These are phyloP conservation scores for Eleusine coracana DNA, from an alignment of 176 grass and related monocot genomes.

Conservation along the genomic window DNA sequence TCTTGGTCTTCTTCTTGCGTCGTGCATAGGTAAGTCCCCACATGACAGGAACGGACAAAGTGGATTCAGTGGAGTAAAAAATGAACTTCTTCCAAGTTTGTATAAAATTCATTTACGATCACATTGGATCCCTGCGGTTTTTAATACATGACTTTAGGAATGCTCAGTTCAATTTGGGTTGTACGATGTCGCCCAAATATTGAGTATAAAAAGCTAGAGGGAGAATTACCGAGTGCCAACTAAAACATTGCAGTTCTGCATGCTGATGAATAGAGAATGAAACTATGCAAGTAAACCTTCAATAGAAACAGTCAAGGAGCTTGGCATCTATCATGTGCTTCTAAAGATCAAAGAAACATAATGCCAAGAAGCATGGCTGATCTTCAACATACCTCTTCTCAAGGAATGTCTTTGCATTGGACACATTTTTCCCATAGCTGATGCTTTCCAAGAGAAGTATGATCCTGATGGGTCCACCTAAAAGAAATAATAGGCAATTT, in stretches of 20 bases:
- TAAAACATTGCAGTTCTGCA: neutral
- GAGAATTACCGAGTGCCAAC: neutral
- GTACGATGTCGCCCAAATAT: no score
- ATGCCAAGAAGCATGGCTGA: no score
- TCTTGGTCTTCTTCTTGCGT: no score
- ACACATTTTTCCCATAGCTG: slow-evolving; percentile 98
- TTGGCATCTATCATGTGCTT: no score
- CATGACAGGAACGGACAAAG: no score
- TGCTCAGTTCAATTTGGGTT: neutral
- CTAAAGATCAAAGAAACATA: no score
- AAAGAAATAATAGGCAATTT: slow-evolving; percentile 7
- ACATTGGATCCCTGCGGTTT: neutral
- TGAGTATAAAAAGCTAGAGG: neutral
- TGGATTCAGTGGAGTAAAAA: no score
- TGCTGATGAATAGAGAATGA: neutral
- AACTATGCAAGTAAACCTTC: neutral
- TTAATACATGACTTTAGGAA: neutral
- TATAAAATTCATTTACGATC: neutral
- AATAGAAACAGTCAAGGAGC: no score
- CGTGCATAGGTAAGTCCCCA: no score
- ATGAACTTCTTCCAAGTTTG: neutral
- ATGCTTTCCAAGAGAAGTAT: slow-evolving; percentile 99
- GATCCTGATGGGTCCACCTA: slow-evolving; percentile 94
- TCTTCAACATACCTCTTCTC: slow-evolving; percentile 75
- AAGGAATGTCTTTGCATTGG: slow-evolving; percentile 96